A percentile compares a stretch with the other conserved stretches of the same genome.
Evolutionary conservation across 148 eudicot species (phyloP).

Genomic region (Chenopodium berlandieri): DNA sequence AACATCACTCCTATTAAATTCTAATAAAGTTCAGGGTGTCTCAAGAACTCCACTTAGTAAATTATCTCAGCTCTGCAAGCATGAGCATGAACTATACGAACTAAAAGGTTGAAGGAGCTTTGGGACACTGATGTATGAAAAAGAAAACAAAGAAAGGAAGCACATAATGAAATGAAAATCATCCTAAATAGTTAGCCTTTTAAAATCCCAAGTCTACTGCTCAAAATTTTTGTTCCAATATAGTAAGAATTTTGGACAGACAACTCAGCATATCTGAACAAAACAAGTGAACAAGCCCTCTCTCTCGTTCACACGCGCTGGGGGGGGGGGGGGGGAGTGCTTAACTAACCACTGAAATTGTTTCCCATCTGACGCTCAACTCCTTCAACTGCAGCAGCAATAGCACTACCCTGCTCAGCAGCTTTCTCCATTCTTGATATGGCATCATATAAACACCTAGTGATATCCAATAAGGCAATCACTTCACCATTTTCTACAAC

Average conservation of each 20-base stretch:
- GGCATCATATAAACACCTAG: conserved; percentile 97
- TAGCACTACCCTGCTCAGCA: conserved; percentile 95
- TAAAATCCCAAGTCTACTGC: not conserved
- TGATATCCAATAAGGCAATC: conserved; percentile 87
- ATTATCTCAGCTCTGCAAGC: not conserved
- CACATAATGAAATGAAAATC: not conserved
- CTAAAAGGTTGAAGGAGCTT: not conserved
- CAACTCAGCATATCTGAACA: not conserved
- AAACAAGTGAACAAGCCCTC: not conserved
- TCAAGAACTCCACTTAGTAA: not conserved
- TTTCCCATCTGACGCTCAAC: conserved; percentile 91
- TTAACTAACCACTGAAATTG: conserved; percentile 65
- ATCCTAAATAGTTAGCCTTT: not conserved
- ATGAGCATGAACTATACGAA: not conserved
- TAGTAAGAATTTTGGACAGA: not conserved
- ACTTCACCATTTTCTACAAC: conserved; percentile 99
- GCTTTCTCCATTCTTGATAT: conserved; percentile 97
- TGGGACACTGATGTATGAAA: not conserved
- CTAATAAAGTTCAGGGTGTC: not conserved
- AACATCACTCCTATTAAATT: not conserved
- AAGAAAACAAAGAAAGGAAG: not conserved
- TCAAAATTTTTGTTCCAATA: not conserved
- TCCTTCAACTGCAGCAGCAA: conserved; percentile 98
- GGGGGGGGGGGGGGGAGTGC: not conserved
- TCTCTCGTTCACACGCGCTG: not conserved